Conservation (phyloP, 805 yeast species). For the Saccharomycopsis javanensis region DNA sequence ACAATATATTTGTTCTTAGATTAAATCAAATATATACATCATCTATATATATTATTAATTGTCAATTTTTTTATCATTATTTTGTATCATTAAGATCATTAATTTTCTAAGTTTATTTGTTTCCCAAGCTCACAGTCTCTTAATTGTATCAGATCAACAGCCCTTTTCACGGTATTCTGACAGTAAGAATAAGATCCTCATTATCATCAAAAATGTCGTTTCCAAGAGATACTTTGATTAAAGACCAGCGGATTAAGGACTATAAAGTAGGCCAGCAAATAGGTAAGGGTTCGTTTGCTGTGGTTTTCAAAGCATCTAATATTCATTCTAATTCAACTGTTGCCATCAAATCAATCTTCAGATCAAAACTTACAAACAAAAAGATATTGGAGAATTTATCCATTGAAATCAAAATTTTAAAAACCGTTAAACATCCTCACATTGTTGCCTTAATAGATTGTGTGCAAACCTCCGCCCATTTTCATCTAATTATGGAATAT, state of each 20-base stretch:
- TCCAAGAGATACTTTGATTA: conserved; percentile 26
- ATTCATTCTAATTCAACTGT: conserved; percentile 48
- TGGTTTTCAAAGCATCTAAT: conserved; percentile 78
- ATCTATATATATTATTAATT: too few relatives aligned
- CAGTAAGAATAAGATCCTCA: too few relatives aligned
- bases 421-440: conserved; percentile 85
- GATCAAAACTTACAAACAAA: conserved; percentile 74
- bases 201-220: too few relatives aligned
- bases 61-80: too few relatives aligned
- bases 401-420: conserved; percentile 81
- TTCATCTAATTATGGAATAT: conserved; percentile 91
- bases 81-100: too few relatives aligned
- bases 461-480: conserved; percentile 64
- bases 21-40: too few relatives aligned
- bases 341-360: conserved; percentile 81
- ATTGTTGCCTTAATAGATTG: conserved; percentile 82
- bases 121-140: too few relatives aligned
- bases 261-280: conserved; percentile 45
- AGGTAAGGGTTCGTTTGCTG: conserved; percentile 94
- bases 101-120: too few relatives aligned
- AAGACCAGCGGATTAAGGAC: conserved; percentile 6
- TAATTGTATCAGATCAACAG: not conserved
- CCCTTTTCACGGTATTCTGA: too few relatives aligned
- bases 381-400: conserved; percentile 85
- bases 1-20: too few relatives aligned